Percentiles rank a stretch among this genome's conserved stretches.
Conservation (phyloP, 352 stramenopile genomes). For the Globisporangium cylindrosporum region DNA sequence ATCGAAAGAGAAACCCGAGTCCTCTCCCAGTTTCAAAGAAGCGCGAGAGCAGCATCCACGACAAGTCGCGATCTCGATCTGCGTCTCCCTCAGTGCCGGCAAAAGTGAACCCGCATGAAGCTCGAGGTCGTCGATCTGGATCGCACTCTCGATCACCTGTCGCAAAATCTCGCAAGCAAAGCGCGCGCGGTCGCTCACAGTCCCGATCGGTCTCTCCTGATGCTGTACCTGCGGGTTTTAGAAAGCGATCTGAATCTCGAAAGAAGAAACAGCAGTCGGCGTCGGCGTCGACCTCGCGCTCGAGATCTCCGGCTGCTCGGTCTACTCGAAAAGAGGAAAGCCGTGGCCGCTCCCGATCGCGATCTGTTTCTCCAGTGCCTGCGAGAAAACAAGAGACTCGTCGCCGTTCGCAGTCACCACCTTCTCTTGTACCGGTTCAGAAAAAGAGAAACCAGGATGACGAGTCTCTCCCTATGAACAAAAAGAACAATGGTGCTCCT, state of each 20-base stretch:
- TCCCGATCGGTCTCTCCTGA: slow-evolving; percentile 11
- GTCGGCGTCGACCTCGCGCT: not conserved
- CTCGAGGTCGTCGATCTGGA: slow-evolving; percentile 19
- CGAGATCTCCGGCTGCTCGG: slow-evolving; percentile 5
- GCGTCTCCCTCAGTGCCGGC: slow-evolving; percentile 13
- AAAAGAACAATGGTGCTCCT: not conserved
- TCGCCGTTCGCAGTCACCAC: slow-evolving; percentile 8
- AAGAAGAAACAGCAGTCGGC: not conserved
- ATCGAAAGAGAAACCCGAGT: slow-evolving; percentile 1
- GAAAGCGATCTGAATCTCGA: slow-evolving; percentile 2
- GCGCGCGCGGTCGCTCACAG: not conserved
- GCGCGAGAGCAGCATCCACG: slow-evolving; percentile 24
- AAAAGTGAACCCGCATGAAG: slow-evolving; percentile 18
- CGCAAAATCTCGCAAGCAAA: slow-evolving; percentile 18
- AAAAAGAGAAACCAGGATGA: not conserved
- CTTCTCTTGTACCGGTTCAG: not conserved
- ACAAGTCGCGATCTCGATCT: slow-evolving; percentile 27
- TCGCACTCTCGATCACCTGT: slow-evolving; percentile 36
- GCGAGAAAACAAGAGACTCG: slow-evolving; percentile 2
- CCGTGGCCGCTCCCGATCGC: not conserved
- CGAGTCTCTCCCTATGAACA: not conserved
- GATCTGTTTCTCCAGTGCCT: not conserved
- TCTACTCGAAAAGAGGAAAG: not conserved
- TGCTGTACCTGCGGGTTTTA: not conserved
- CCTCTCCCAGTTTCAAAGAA: slow-evolving; percentile 9